These are phyloP conservation scores for Moesziomyces globuligerus DNA, from an alignment of 1,284 basidiomycete genomes.

Conservation along the genomic window DNA sequence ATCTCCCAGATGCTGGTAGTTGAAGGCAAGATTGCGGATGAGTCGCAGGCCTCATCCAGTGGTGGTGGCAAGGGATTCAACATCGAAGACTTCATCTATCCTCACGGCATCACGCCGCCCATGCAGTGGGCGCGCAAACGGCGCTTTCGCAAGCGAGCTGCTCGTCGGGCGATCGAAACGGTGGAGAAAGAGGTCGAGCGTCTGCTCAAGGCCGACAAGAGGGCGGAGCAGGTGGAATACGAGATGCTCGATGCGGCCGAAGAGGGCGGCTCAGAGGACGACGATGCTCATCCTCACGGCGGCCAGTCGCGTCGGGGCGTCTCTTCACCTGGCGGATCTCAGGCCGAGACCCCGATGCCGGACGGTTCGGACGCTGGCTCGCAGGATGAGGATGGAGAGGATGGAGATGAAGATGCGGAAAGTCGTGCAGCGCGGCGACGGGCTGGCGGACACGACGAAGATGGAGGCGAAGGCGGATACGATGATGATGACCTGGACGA, in stretches of 20 bases:
- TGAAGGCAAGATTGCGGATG: conserved; percentile 54
- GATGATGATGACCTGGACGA: conserved; percentile 72
- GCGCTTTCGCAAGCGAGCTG: conserved; percentile 88
- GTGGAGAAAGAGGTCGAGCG: conserved; percentile 97
- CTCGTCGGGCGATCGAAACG: conserved; percentile 90
- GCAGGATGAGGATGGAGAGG: conserved; percentile 41
- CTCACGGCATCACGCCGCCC: conserved; percentile 94
- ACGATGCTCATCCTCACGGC: conserved; percentile 43
- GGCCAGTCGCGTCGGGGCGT: conserved; percentile 44
- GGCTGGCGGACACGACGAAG: conserved; percentile 69
- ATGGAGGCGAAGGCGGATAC: conserved; percentile 36
- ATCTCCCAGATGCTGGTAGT: conserved; percentile 76
- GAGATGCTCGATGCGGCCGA: conserved; percentile 62
- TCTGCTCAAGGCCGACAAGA: conserved; percentile 83
- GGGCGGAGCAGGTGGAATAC: conserved; percentile 76
- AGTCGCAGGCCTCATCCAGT: conserved; percentile 78
- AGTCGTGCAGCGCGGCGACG: conserved; percentile 13
- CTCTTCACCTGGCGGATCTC: conserved; percentile 41
- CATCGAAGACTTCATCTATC: conserved; percentile 96
- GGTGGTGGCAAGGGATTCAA: conserved; percentile 76
- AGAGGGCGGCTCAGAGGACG: conserved; percentile 55
- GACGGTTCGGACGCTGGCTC: conserved; percentile 31
- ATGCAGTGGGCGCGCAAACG: conserved; percentile 90
- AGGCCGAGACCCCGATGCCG: conserved; percentile 38
- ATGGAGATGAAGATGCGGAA: conserved; percentile 22